Evolutionary conservation across 106 monocot genomes (phyloP).

Genomic region (Allium fistulosum): DNA sequence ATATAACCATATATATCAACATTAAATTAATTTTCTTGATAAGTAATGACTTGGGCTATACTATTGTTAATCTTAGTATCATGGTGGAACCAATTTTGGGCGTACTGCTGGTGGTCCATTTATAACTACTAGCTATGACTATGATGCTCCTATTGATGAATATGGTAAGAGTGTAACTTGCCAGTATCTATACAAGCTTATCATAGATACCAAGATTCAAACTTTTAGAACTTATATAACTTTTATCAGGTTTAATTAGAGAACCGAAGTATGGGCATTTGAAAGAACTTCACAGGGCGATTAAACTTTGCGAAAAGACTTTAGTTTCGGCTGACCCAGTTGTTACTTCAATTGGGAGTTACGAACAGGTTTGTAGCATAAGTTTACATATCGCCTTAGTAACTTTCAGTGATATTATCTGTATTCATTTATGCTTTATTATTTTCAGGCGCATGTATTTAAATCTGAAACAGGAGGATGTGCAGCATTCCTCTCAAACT

Average conservation of each 20-base stretch:
- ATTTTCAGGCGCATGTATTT: slow-evolving; percentile 77
- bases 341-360: slow-evolving; percentile 60
- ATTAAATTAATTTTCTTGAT: too few species aligned
- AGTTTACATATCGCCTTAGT: neutral
- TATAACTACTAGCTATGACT: slow-evolving; percentile 96
- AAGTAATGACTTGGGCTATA: too few species aligned
- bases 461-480: slow-evolving; percentile 57
- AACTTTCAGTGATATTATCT: too few species aligned
- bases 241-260: slow-evolving; percentile 46
- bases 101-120: slow-evolving; percentile 98
- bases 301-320: slow-evolving; percentile 86
- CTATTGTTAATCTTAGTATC: slow-evolving; percentile 38
- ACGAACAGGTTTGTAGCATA: slow-evolving; percentile 51
- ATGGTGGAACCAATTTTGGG: slow-evolving; percentile 96
- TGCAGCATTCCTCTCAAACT: slow-evolving; percentile 92
- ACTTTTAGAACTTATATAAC: neutral
- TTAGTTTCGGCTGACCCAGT: slow-evolving; percentile 82
- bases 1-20: too few species aligned
- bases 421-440: too few species aligned
- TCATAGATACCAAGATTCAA: neutral
- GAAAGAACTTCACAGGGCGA: slow-evolving; percentile 78
- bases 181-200: neutral
- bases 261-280: slow-evolving; percentile 96
- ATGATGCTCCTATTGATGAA: slow-evolving; percentile 98
- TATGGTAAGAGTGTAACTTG: slow-evolving; percentile 44